Evolutionary conservation across 2,329 filamentous ascomycete genomes (phyloP), one percentile per base, ranked within the genome.

Genomic region (Aspergillus luchuensis): DNA sequence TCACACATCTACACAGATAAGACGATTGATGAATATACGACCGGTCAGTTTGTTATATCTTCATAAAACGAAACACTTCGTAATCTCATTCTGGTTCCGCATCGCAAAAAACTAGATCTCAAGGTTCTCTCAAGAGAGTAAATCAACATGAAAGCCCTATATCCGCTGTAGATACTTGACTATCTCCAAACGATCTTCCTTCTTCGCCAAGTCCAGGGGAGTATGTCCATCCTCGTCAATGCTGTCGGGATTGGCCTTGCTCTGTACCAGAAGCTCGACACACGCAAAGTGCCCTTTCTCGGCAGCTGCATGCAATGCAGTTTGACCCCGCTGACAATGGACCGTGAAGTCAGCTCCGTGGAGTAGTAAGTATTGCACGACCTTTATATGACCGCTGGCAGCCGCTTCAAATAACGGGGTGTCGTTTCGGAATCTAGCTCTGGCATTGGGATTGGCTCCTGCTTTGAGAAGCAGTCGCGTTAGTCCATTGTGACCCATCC

Each of bases 291-390:
- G 53, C 7, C 53, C 53, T 5, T 47, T 21, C 17, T 21, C 53
- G 19, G 53, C 53, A 36, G 53, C 53, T 19, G 15, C 38, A 38
- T 56, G 53, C 41, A 56, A 36, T 6, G 53, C 38, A 15, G 53
- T 56, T 25, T 17, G 21, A 8, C 21, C 25, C 8, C 13, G 3
- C 53, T 28, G 28, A 3, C 53, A 39, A 15, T 10, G 17, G 15
- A 11, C 11, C 25, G 5, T n/a, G 13, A 47, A 13, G 4, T 36
- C 39, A 21, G 53, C 53, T 8, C 23, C 39, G 33, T 56, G 13
- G 8, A 21, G 8, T 28, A 56, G 4, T 1, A 56, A 17, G 1
- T 25, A 28, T 56, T 45, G 52, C 6, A 56, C 33, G 15, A 56
- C 39, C 39, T 30, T 43, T 5, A 8, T n/a, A n/a, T 56, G 23